Evolutionary conservation across 441 rosid species (phyloP).

Genomic region (Euphorbia celastroides): DNA sequence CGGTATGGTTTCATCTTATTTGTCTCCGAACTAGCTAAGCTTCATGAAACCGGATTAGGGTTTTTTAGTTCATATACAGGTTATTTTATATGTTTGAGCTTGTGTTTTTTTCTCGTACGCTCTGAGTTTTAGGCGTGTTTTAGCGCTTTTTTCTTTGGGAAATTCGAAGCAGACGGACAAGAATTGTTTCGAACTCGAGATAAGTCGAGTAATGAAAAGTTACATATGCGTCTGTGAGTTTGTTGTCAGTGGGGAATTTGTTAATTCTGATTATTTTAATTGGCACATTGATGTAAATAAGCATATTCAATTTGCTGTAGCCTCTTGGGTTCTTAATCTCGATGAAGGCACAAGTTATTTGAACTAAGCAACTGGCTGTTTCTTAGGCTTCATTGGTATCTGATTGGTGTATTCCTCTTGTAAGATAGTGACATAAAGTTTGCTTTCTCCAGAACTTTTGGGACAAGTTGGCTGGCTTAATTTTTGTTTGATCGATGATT

Average conservation of each 20-base stretch:
- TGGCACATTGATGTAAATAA: not conserved
- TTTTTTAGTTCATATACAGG: constrained; percentile 5
- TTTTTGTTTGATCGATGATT: not conserved
- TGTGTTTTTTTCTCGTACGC: not conserved
- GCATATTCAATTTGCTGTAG: not conserved
- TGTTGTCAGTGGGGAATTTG: not conserved
- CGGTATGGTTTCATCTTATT: not conserved
- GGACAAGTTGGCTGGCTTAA: not conserved
- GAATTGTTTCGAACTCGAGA: not conserved
- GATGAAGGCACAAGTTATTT: not conserved
- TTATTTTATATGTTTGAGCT: not conserved
- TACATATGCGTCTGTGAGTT: not conserved
- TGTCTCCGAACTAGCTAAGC: not conserved
- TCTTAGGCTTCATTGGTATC: not conserved
- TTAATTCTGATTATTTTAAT: not conserved
- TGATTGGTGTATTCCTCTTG: not conserved
- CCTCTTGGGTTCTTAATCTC: not conserved
- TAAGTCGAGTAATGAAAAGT: not conserved
- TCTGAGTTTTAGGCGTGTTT: not conserved
- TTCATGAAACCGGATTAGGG: constrained; percentile 8
- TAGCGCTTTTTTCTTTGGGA: not conserved
- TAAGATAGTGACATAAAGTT: not conserved
- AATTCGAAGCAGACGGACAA: not conserved
- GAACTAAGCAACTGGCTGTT: constrained; percentile 1
- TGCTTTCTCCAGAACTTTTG: not conserved